Evolutionary conservation across 306 rosid genomes (phyloP).

Genomic region (Dicorynia guianensis): DNA sequence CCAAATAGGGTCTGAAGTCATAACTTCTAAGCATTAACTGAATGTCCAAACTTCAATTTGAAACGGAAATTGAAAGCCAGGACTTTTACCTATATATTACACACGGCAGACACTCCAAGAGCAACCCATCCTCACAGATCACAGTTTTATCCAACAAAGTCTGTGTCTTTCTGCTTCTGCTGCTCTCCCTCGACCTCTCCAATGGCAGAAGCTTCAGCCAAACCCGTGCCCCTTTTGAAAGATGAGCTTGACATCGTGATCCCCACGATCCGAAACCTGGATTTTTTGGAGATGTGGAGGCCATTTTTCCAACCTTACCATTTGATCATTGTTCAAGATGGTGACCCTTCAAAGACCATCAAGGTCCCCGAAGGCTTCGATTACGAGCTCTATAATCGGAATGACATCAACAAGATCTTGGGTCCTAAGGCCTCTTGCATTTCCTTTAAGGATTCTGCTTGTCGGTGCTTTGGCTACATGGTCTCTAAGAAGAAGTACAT

Average conservation of each 20-base stretch:
- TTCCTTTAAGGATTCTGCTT: slow-evolving; percentile 63
- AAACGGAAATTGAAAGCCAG: too few species aligned
- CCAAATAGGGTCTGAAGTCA: too few species aligned
- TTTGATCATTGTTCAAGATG: slow-evolving; percentile 52
- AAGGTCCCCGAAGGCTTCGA: slow-evolving; percentile 53
- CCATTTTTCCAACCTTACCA: slow-evolving; percentile 51
- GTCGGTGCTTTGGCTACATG: slow-evolving; percentile 62
- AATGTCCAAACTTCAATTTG: too few species aligned
- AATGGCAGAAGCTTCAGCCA: too few species aligned
- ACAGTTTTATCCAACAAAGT: too few species aligned
- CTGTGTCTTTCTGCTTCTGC: too few species aligned
- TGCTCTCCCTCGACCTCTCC: too few species aligned
- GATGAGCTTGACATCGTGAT: slow-evolving; percentile 53
- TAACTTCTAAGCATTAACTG: too few species aligned
- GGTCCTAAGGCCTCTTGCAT: slow-evolving; percentile 62
- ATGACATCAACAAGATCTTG: slow-evolving; percentile 51
- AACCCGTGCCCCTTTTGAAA: slow-evolving; percentile 29
- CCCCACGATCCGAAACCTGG: slow-evolving; percentile 52
- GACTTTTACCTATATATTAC: too few species aligned
- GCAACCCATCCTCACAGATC: too few species aligned
- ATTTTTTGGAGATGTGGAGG: slow-evolving; percentile 57
- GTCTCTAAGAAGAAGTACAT: slow-evolving; percentile 62
- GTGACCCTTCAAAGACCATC: slow-evolving; percentile 47
- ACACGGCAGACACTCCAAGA: too few species aligned
- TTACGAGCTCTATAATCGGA: slow-evolving; percentile 55